phyloP scores from a whole-genome alignment of 768 basidiomycete genomes.

The Leccinum imitatum region DNA sequence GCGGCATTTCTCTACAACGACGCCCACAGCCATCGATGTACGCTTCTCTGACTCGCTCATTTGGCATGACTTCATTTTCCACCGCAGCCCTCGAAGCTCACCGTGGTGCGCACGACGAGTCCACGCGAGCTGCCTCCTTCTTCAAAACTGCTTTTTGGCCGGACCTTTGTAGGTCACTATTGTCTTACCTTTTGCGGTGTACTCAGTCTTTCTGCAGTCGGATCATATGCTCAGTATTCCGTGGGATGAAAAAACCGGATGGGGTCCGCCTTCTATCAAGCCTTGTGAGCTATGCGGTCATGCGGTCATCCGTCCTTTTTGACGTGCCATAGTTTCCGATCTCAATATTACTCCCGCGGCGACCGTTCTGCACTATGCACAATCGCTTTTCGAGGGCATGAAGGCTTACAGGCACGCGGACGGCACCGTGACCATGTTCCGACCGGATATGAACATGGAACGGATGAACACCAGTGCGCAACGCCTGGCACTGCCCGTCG shows the following conservation, averaged over 20 bases:
- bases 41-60: background rate
- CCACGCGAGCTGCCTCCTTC: conserved; percentile 66
- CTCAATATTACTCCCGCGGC: conserved; percentile 34
- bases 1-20: conserved; percentile 16
- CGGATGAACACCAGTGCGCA: conserved; percentile 86
- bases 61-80: background rate
- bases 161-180: conserved; percentile 63
- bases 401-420: conserved; percentile 82
- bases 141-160: conserved; percentile 76
- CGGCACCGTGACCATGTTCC: conserved; percentile 80
- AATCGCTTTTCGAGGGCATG: conserved; percentile 89
- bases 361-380: conserved; percentile 92
- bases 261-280: conserved; percentile 78
- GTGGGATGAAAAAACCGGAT: conserved; percentile 72
- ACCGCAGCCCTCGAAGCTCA: conserved; percentile 50
- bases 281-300: conserved; percentile 59
- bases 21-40: conserved; percentile 51
- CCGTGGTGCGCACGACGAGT: conserved; percentile 45
- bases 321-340: conserved; percentile 20
- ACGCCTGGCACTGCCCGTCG: conserved; percentile 74
- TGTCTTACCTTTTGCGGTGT: conserved; percentile 8
- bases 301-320: background rate
- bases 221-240: conserved; percentile 84
- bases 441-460: conserved; percentile 97
- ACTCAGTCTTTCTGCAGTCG: conserved; percentile 44